A percentile compares a stretch with the other conserved stretches of the same genome.
Conservation (phyloP, 768 basidiomycete genomes). For the Mycena galericulata region DNA sequence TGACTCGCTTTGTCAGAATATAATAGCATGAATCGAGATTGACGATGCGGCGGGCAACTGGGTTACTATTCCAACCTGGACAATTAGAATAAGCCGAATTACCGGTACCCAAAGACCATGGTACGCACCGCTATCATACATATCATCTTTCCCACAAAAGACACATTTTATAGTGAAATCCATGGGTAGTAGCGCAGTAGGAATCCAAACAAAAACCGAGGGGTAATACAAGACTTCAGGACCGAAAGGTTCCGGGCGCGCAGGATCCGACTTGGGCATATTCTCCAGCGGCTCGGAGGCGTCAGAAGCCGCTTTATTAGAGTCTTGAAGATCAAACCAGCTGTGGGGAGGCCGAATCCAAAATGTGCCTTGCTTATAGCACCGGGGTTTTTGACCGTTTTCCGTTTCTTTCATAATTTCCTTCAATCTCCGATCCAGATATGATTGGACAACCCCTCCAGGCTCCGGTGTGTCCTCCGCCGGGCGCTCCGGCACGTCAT, state of each 20-base stretch:
- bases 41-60: background rate
- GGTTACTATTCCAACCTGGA: constrained; percentile 12
- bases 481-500: too few relatives aligned
- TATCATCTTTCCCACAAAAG: background rate
- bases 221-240: background rate
- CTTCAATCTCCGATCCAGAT: background rate
- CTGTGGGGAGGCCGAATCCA: background rate
- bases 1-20: background rate
- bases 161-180: background rate
- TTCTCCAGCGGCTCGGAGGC: background rate
- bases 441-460: background rate
- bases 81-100: background rate
- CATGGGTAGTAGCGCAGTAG: too few relatives aligned
- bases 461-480: background rate
- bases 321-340: background rate
- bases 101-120: background rate
- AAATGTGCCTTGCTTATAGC: background rate
- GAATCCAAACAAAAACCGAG: too few relatives aligned
- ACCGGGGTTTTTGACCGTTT: background rate
- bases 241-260: background rate
- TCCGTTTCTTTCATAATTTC: background rate
- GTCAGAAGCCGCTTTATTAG: background rate
- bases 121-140: background rate
- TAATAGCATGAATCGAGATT: background rate
- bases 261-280: background rate